These are phyloP conservation scores for Xylona heveae DNA, from an alignment of 495 filamentous ascomycete species.

Conservation along the genomic window DNA sequence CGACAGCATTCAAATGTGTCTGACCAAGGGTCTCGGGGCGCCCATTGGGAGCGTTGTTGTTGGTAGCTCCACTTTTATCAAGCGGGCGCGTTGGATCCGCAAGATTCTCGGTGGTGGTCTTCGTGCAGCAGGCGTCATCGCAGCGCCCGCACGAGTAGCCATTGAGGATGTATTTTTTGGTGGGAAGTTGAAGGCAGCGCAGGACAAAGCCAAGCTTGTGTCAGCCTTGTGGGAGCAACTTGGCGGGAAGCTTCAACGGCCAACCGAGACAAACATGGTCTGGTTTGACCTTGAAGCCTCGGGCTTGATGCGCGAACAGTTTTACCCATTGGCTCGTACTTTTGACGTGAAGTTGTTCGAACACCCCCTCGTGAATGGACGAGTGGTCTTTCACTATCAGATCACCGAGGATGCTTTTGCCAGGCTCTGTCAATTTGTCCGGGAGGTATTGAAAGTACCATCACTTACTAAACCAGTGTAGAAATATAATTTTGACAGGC, in stretches of 20 bases:
- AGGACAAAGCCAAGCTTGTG: slow-evolving; percentile 42
- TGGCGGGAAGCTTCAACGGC: slow-evolving; percentile 28
- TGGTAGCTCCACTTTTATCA: slow-evolving; percentile 7
- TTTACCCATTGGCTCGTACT: slow-evolving; percentile 14
- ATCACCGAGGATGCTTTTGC: not conserved
- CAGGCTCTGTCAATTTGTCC: too few relatives aligned
- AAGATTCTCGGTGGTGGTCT: slow-evolving; percentile 13
- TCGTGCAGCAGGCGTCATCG: slow-evolving; percentile 12
- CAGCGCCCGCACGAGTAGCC: slow-evolving; percentile 12
- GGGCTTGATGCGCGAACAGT: slow-evolving; percentile 20
- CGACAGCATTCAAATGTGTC: slow-evolving; percentile 13
- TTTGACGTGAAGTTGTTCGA: not conserved
- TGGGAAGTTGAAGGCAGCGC: slow-evolving; percentile 38
- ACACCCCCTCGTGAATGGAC: too few relatives aligned
- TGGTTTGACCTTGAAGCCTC: slow-evolving; percentile 56
- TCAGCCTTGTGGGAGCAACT: slow-evolving; percentile 19
- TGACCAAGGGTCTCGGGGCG: slow-evolving; percentile 13
- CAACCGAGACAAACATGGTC: slow-evolving; percentile 83
- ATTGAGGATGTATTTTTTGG: too few relatives aligned
- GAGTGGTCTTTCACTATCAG: not conserved
- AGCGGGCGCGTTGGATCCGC: slow-evolving; percentile 10
- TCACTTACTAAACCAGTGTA: too few relatives aligned
- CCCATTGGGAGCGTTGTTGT: slow-evolving; percentile 11
- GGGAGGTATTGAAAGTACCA: too few relatives aligned
- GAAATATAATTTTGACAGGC: too few relatives aligned